phyloP scores from a whole-genome alignment of 2,329 filamentous ascomycete species.

The Curvularia spicifera region DNA sequence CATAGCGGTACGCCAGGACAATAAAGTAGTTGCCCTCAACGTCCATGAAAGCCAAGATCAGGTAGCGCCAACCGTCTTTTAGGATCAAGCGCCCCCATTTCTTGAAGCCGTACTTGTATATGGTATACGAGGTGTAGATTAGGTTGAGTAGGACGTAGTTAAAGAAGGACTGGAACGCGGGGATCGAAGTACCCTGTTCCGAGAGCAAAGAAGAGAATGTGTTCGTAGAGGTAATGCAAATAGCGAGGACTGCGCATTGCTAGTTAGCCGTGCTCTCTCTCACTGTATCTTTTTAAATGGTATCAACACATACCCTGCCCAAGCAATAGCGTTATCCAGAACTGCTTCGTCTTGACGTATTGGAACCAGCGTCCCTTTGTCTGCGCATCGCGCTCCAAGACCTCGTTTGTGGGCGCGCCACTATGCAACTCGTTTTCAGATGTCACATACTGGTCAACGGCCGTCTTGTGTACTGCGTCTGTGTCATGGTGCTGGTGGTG shows the following conservation, averaged over 20 bases:
- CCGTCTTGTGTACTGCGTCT: slow-evolving; percentile 25
- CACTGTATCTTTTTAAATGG: background rate
- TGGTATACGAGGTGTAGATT: slow-evolving; percentile 80
- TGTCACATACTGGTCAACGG: slow-evolving; percentile 24
- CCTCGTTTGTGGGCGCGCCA: slow-evolving; percentile 23
- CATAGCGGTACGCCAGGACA: slow-evolving; percentile 82
- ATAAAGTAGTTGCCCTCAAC: slow-evolving; percentile 98
- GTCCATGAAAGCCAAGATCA: slow-evolving; percentile 90
- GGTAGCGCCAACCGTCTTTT: slow-evolving; percentile 85
- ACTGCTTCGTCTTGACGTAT: slow-evolving; percentile 83
- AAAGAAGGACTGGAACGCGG: slow-evolving; percentile 94
- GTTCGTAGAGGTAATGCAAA: slow-evolving; percentile 92
- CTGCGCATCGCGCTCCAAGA: slow-evolving; percentile 47
- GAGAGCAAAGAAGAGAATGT: slow-evolving; percentile 83
- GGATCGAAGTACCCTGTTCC: slow-evolving; percentile 74
- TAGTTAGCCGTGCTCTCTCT: background rate
- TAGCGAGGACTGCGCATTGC: slow-evolving; percentile 51
- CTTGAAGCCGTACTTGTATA: slow-evolving; percentile 79
- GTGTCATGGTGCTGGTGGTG: slow-evolving; percentile 26
- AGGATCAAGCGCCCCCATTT: slow-evolving; percentile 69
- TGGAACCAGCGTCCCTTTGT: slow-evolving; percentile 60
- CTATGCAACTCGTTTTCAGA: slow-evolving; percentile 40
- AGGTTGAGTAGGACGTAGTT: slow-evolving; percentile 86
- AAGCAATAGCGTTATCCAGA: slow-evolving; percentile 81
- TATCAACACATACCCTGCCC: slow-evolving; percentile 59